Base-by-base conservation (phyloP, 129 eudicot genomes). In the carrot (Daucus carota) region DNA sequence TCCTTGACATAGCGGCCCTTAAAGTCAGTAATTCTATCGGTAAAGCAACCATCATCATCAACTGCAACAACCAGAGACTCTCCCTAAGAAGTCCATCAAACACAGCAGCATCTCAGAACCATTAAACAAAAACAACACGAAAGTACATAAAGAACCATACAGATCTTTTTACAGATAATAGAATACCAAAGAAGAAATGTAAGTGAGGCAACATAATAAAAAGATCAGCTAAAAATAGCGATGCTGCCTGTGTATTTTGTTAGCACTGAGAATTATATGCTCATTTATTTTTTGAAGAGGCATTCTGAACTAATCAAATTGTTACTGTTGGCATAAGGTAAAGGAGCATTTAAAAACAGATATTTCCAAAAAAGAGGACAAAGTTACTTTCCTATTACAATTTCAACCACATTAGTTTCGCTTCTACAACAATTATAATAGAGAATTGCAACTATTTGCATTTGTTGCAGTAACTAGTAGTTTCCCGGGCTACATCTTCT, bases 1-100 rank as follows among this genome's bases (percentile, higher is more conserved):
- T 92, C 96, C 85, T 90, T 90, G 47, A 92, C 90, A 78, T 89
- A 85, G 36, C 87, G 88, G 18, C 85, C 85, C 43, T 78, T 81
- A 54, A 92, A 87, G 70, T 89, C 92, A 14, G 88, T 78, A 43
- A 92, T 81, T 72, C 81, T 86, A 66, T 85, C 92, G 60, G 92
- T 92, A 81, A 89, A 92, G 85, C 92, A 78, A 31, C 96, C 97
- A 86, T 92, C 91, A 50, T 89, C 97, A 81, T 92, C 97, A 83
- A 92, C 97, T 77, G 97, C 89, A 70, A 92, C 92, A 73, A 89
- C 79, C 18, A 92, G 78, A 72, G 82, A 81, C 75, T 90, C 92
- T 26, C 95, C 95, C 95, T 87, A 20, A 85, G 38, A 76, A 44
- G 50, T 62, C 75, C 72, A 63, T 32, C 13, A 29, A 29, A 38